Evolutionary conservation across 1,284 basidiomycete species (phyloP), one percentile per base, ranked within the genome.

Genomic region (Athelia sp.): DNA sequence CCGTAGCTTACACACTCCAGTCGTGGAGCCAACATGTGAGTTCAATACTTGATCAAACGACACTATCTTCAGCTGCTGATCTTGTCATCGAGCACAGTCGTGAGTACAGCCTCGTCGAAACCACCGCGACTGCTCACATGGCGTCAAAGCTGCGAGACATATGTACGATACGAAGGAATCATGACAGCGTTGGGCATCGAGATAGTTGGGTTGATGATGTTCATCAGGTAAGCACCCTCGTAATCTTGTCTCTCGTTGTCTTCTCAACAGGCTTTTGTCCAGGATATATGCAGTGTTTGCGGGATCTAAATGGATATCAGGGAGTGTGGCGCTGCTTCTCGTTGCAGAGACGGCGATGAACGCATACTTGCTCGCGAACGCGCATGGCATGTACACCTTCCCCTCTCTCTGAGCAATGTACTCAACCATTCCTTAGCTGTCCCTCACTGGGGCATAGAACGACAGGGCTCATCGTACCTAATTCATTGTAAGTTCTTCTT

Each of bases 141-240:
- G 6, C 26, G 26, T n/a, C 46, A 43, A 48, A 72, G 70, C 40
- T 74, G 72, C 48, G 21, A 51, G 15, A 62, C 63, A 18, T 74
- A 71, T 38, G 69, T 74, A 1, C 62, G 66, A 1, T 78, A 70
- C 48, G 75, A 76, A 51, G 75, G 76, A 1, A 57, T 65, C 6
- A 73, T 72, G 69, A 73, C 70, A 3, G 58, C 71, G 24, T 64
- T 71, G 2, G 75, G 74, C 2, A 67, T 73, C 26, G 65, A 70
- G 35, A 54, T 68, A 21, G 64, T 69, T 0, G 72, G 63, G 1
- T 46, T 74, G 18, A 75, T 77, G 64, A 76, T 78, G 75, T 59
- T 76, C 17, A 50, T 76, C 13, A 68, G 76, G 75, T 75, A 49
- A 55, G 65, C 26, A 29, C 26, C 26, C 13, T 29, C 6, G 26